Base-by-base conservation (phyloP, 1,284 basidiomycete genomes). In the Sporisorium graminicola region DNA sequence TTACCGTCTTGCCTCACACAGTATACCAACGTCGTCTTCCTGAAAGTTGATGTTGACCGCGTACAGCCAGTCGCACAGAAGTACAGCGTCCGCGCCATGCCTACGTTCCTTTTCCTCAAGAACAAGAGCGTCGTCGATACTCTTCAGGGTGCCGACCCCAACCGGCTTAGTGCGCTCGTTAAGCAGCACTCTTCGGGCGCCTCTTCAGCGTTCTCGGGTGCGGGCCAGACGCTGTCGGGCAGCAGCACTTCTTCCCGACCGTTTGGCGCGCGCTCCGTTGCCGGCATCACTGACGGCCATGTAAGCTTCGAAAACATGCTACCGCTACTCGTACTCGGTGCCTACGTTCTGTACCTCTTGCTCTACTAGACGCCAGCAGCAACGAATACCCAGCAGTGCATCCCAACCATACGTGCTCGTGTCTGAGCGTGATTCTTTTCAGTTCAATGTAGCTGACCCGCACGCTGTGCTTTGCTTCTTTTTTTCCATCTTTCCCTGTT, bases 81-180 rank as follows among this genome's bases (percentile, higher is more conserved):
- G 51, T 88, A 86, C 81, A 58, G 77, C 18, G 79, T 88, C 31
- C 65, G 80, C 9, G 88, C 88, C 14, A 88, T 88, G 87, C 88
- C 88, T 5, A 88, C 88, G 5, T 88, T 88, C 83, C 86, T 87
- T 72, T 87, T 88, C 64, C 58, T 88, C 74, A 88, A 88, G 79
- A 86, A 83, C 53, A 86, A 86, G 56, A 54, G 54, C 51, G 82
- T 82, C 31, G 80, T 86, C 51, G 83, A 84, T 16, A 80, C 77
- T 3, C 71, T 86, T 9, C 70, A 79, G 44, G 85, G 85, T 20
- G 84, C 81, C 27, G 69, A 85, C 50, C 74, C 73, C 6, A 44
- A 31, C 22, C 72, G 53, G 4, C 70, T 86, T 51, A 74, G 74
- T 27, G 59, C 61, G 20, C 66, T 82, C 1, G 74, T 86, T 51